A percentile compares a stretch with the other conserved stretches of the same genome.
Conservation (phyloP, 2,329 filamentous ascomycete genomes). For the Chrysoporthe deuterocubensis region DNA sequence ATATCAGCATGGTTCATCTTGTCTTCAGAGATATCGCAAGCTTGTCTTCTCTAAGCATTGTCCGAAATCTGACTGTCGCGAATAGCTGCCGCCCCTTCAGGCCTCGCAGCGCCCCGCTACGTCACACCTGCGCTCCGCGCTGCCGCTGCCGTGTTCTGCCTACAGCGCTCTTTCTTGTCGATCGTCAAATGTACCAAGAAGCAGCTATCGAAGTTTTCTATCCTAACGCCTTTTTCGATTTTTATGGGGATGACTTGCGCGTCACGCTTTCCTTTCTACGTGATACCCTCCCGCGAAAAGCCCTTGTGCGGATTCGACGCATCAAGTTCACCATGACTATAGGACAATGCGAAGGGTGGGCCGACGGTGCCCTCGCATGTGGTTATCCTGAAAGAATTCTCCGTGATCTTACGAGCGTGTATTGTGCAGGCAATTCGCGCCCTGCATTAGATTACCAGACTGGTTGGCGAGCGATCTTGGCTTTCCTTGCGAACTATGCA, state of each 20-base stretch:
- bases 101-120: background rate
- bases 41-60: too few species aligned
- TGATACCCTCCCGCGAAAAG: background rate
- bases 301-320: background rate
- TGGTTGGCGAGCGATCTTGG: background rate
- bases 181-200: background rate
- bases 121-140: background rate
- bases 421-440: too few species aligned
- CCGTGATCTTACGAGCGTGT: too few species aligned
- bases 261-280: conserved; percentile 9
- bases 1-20: too few species aligned
- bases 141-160: conserved; percentile 18
- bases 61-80: too few species aligned
- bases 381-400: too few species aligned
- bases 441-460: too few species aligned
- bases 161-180: conserved; percentile 1
- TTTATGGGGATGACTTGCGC: conserved; percentile 5
- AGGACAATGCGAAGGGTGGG: too few species aligned
- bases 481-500: too few species aligned
- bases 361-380: too few species aligned
- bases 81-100: background rate
- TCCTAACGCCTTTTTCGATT: conserved; percentile 9
- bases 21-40: too few species aligned
- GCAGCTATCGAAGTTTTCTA: conserved; percentile 16
- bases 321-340: too few species aligned